These are phyloP conservation scores for Fusarium pseudonygamai DNA, from an alignment of 2,329 filamentous ascomycete genomes.

Conservation along the genomic window DNA sequence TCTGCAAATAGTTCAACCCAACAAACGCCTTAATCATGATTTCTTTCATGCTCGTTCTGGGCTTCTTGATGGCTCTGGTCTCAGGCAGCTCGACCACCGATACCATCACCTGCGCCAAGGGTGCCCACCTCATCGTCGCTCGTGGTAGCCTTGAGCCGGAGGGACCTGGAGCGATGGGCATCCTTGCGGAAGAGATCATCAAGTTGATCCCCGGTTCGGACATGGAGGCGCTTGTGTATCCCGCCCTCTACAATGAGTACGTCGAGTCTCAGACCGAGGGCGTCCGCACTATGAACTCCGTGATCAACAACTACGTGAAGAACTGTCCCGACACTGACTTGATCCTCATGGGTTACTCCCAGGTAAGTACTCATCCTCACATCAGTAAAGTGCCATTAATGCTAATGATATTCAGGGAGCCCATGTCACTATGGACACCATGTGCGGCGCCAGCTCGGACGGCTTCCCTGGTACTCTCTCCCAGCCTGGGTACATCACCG, in stretches of 20 bases:
- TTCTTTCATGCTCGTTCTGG: not conserved
- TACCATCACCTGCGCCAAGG: slow-evolving; percentile 13
- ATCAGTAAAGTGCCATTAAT: no score
- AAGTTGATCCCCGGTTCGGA: slow-evolving; percentile 24
- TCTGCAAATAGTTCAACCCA: not conserved
- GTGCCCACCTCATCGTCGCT: slow-evolving; percentile 33
- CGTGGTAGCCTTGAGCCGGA: slow-evolving; percentile 33
- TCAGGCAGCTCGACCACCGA: not conserved
- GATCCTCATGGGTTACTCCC: slow-evolving; percentile 33
- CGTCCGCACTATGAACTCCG: not conserved
- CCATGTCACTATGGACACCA: slow-evolving; percentile 12
- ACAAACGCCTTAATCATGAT: slow-evolving; percentile 12
- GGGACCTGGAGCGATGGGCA: slow-evolving; percentile 31
- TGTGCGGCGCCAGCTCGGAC: slow-evolving; percentile 23
- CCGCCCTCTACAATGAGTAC: slow-evolving; percentile 31
- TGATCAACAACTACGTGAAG: slow-evolving; percentile 19
- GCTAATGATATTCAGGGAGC: slow-evolving; percentile 11
- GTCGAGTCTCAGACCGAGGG: slow-evolving; percentile 32
- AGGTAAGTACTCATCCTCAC: not conserved
- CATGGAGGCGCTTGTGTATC: slow-evolving; percentile 33
- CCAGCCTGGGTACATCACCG: not conserved
- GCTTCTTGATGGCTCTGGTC: slow-evolving; percentile 3
- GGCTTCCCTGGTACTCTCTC: slow-evolving; percentile 7
- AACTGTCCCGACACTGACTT: slow-evolving; percentile 30
- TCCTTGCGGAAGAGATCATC: slow-evolving; percentile 11